These are phyloP conservation scores for Torrubiellomyces zombiae DNA, from an alignment of 2,329 filamentous ascomycete species.

Conservation along the genomic window DNA sequence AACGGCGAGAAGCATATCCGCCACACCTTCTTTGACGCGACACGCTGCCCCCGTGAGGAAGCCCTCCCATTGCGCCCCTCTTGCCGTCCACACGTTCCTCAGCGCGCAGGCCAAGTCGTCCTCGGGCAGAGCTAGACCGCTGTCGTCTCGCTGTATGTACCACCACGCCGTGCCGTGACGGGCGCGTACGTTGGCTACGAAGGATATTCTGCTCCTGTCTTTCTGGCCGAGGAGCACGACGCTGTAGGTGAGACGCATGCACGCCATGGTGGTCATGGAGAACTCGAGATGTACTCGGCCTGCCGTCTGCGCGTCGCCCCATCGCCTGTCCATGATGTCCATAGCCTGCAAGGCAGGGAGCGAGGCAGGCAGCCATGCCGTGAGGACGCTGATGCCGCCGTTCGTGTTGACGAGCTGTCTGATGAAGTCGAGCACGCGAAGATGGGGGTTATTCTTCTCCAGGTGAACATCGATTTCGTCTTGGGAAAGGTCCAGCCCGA, in stretches of 20 bases:
- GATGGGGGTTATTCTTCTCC: conserved; percentile 48
- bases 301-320: conserved; percentile 24
- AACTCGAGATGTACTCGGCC: conserved; percentile 33
- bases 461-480: conserved; percentile 41
- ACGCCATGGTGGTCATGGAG: conserved; percentile 36
- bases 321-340: conserved; percentile 39
- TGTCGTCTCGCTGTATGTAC: conserved; percentile 25
- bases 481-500: conserved; percentile 39
- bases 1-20: conserved; percentile 29
- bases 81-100: conserved; percentile 26
- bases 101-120: conserved; percentile 23
- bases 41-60: conserved; percentile 30
- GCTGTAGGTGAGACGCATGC: conserved; percentile 38
- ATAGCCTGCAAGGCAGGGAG: conserved; percentile 49
- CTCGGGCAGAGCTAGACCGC: conserved; percentile 5
- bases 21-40: conserved; percentile 19
- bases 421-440: conserved; percentile 43
- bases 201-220: conserved; percentile 20
- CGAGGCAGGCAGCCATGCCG: conserved; percentile 38
- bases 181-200: conserved; percentile 34
- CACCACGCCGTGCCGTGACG: conserved; percentile 33
- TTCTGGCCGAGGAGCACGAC: conserved; percentile 13
- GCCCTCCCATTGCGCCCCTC: conserved; percentile 29
- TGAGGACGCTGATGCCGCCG: conserved; percentile 34
- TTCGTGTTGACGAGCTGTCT: conserved; percentile 39